A percentile compares a stretch with the other conserved stretches of the same genome.
phyloP scores from a whole-genome alignment of 305 asterid species.

The Fraxinus xanthoxyloides region DNA sequence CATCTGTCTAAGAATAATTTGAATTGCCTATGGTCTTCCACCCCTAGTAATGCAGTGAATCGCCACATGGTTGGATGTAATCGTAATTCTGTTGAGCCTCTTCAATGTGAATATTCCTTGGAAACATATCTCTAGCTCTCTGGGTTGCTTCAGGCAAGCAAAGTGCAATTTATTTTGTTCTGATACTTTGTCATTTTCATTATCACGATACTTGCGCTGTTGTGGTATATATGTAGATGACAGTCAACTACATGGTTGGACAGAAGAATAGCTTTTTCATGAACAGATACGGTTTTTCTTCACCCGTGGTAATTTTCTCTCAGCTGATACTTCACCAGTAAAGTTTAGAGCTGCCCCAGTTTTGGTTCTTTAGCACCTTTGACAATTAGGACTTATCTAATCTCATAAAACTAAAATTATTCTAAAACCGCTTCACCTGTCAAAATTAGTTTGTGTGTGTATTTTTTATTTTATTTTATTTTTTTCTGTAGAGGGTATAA shows the following conservation, averaged over 20 bases:
- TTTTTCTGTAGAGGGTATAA: background rate
- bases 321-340: constrained; percentile 15
- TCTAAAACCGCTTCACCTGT: background rate
- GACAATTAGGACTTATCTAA: background rate
- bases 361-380: background rate
- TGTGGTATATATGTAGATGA: constrained; percentile 67
- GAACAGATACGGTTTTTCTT: constrained; percentile 95
- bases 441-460: background rate
- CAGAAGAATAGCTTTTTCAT: constrained; percentile 71
- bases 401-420: background rate
- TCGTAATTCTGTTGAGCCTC: background rate
- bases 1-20: background rate
- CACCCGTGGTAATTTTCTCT: constrained; percentile 71
- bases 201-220: constrained; percentile 21
- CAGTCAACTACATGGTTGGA: constrained; percentile 72
- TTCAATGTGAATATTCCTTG: background rate
- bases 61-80: background rate
- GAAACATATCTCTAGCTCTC: constrained; percentile 15
- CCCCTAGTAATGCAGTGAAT: background rate
- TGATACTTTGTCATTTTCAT: constrained; percentile 6
- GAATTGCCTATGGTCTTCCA: background rate
- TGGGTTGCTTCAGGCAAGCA: constrained; percentile 22
- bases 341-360: background rate
- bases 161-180: constrained; percentile 6
- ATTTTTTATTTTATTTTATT: background rate